Evolutionary conservation across 1,139 yeast species (phyloP), one percentile per base, ranked within the genome.

Genomic region (Zygosaccharomyces sapae): DNA sequence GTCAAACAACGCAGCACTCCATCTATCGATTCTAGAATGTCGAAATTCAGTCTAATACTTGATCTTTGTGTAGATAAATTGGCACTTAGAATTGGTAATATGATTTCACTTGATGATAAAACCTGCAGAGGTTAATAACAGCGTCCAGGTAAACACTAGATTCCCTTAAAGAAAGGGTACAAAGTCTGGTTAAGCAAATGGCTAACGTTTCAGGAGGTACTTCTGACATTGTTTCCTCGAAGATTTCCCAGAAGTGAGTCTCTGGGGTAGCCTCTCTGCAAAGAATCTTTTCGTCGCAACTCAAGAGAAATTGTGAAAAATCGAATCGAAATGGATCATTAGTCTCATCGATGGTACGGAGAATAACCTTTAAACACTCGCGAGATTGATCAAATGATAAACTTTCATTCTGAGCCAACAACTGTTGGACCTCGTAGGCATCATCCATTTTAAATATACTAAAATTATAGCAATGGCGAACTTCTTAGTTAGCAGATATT

Each of bases 11-110:
- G 38, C 7, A 54, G 44, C 22, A 48, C 41, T 8, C 45, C 44
- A 4, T 46, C 49, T 10, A 58, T 41, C 33, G 51, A 56, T 19
- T 46, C 42, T 31, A 57, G 31, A 29, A 53, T 44, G 8, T 46
- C 44, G 9, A 46, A 38, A 19, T 47, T 44, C 10, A 47, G 13
- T 10, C 39, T 38, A 10, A 33, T 24, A 25, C 43, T 43, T 16
- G 40, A 13, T 12, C 40, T 29, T 24, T 43, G 44, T 3, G 41
- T 27, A 2, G 47, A 41, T 19, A 56, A 38, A 31, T 48, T 49
- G n/a, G 47, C 43, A 18, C 55, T 37, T 4, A 57, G 36, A 3
- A 48, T 40, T 18, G 48, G 51, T 37, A 57, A 31, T 13, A 55
- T 50, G 6, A 45, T 38, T 22, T 40, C 35, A 25, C 52, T 51